Conservation (phyloP, 352 stramenopile species). For the Thalassiosira pacifica region DNA sequence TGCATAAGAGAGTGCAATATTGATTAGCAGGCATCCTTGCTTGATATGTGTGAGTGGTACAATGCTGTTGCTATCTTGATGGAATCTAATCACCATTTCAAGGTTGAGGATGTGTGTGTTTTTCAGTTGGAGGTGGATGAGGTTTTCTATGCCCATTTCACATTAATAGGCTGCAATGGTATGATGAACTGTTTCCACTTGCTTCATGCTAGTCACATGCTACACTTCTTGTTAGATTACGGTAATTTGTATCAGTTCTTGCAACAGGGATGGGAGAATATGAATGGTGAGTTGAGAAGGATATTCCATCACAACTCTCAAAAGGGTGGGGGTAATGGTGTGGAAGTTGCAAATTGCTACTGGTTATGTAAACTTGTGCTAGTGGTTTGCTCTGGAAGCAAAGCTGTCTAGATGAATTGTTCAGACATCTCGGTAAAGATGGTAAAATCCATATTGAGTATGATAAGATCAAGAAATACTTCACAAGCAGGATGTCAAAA, state of each 20-base stretch:
- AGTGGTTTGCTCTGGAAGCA: slow-evolving; percentile 11
- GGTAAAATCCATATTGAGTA: background rate
- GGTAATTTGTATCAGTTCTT: slow-evolving; percentile 16
- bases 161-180: slow-evolving; percentile 1
- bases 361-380: slow-evolving; percentile 3
- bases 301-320: slow-evolving; percentile 19
- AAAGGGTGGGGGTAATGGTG: slow-evolving; percentile 15
- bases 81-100: background rate
- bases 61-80: background rate
- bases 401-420: background rate
- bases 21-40: too few relatives aligned
- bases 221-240: slow-evolving; percentile 10
- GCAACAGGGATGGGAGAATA: slow-evolving; percentile 34
- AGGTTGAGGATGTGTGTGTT: background rate
- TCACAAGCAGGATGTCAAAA: background rate
- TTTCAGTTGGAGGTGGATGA: background rate
- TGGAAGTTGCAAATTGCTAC: slow-evolving; percentile 11
- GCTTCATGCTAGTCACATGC: slow-evolving; percentile 3
- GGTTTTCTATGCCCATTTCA: slow-evolving; percentile 4
- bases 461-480: background rate
- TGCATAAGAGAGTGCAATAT: too few relatives aligned
- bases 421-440: background rate
- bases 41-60: background rate
- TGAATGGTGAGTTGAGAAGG: slow-evolving; percentile 20
- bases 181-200: slow-evolving; percentile 42